Evolutionary conservation across 768 basidiomycete species (phyloP).

Genomic region (Suillus decipiens): DNA sequence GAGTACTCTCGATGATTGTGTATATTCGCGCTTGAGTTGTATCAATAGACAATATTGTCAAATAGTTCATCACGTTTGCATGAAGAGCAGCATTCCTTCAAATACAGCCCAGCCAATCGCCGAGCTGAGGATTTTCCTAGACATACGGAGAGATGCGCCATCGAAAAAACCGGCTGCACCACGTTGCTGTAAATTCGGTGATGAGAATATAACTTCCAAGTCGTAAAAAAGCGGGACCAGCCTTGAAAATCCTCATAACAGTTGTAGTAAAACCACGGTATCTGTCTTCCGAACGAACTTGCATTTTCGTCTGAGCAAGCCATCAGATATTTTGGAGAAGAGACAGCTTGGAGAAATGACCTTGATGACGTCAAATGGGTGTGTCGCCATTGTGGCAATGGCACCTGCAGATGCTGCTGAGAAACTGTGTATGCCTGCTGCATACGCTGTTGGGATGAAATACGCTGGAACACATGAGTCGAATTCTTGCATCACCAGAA

Average conservation of each 20-base stretch:
- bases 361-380: constrained; percentile 95
- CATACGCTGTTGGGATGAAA: constrained; percentile 43
- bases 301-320: constrained; percentile 75
- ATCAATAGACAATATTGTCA: background rate
- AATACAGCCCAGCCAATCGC: constrained; percentile 92
- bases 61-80: constrained; percentile 35
- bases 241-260: constrained; percentile 65
- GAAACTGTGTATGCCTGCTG: constrained; percentile 57
- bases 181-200: constrained; percentile 58
- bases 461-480: constrained; percentile 32
- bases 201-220: constrained; percentile 6
- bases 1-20: constrained; percentile 53
- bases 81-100: constrained; percentile 70
- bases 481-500: constrained; percentile 13
- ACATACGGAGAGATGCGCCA: constrained; percentile 78
- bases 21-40: background rate
- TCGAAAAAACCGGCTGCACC: constrained; percentile 84
- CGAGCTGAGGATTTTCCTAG: constrained; percentile 86
- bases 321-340: constrained; percentile 6
- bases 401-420: constrained; percentile 82
- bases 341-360: constrained; percentile 37
- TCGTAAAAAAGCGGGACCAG: constrained; percentile 33
- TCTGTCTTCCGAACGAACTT: constrained; percentile 77
- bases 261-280: constrained; percentile 76
- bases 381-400: constrained; percentile 82